Conservation (phyloP, 768 basidiomycete genomes). For the Kwoniella mangroviensis region DNA sequence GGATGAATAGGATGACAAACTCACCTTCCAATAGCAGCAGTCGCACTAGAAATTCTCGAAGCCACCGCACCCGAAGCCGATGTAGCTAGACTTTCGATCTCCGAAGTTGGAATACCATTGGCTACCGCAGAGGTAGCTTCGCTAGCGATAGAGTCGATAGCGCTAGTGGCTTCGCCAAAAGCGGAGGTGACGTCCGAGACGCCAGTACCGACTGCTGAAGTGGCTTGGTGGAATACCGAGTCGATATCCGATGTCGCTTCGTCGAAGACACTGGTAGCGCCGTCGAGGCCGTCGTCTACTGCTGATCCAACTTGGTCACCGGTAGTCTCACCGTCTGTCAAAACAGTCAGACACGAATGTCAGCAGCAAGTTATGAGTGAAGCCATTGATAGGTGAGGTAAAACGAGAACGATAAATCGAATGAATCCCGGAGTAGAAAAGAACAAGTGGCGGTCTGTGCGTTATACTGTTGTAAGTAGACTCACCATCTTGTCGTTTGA, state of each 20-base stretch:
- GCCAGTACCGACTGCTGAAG: background rate
- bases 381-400: too few relatives aligned
- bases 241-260: conserved; percentile 22
- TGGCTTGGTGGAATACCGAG: conserved; percentile 17
- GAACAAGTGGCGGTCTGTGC: background rate
- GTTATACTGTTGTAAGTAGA: too few relatives aligned
- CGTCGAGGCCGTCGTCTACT: conserved; percentile 20
- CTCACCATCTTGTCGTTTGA: conserved; percentile 14
- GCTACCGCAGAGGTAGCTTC: background rate
- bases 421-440: too few relatives aligned
- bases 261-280: conserved; percentile 20
- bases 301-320: conserved; percentile 22
- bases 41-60: conserved; percentile 12
- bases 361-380: too few relatives aligned
- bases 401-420: too few relatives aligned
- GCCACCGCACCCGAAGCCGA: conserved; percentile 12
- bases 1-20: too few relatives aligned
- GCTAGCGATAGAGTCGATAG: conserved; percentile 3
- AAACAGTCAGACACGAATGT: too few relatives aligned
- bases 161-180: background rate
- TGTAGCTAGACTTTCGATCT: background rate
- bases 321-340: background rate
- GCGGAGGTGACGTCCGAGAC: background rate
- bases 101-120: too few relatives aligned
- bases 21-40: conserved; percentile 14